Percentiles rank a stretch among this genome's conserved stretches.
These are phyloP conservation scores for Glycine soja DNA, from an alignment of 306 rosid genomes.

Conservation along the genomic window DNA sequence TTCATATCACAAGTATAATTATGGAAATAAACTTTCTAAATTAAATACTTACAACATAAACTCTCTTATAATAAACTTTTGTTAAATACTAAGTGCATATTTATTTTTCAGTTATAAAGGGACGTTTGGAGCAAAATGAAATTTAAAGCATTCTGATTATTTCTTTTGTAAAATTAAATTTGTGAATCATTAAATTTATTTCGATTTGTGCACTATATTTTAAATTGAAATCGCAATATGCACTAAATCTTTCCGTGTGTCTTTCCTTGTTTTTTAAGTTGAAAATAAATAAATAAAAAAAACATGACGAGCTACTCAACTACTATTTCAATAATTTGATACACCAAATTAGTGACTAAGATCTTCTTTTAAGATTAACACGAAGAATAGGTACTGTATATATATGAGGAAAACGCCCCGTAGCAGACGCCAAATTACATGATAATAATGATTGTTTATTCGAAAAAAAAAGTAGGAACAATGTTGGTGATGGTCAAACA, in stretches of 20 bases:
- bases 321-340: background rate
- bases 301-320: too few species aligned
- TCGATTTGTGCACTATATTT: too few species aligned
- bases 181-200: too few species aligned
- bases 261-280: background rate
- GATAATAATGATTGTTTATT: background rate
- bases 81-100: background rate
- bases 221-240: too few species aligned
- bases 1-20: background rate
- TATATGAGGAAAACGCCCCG: background rate
- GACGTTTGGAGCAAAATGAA: too few species aligned
- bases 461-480: background rate
- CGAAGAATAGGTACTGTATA: background rate
- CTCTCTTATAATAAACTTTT: background rate
- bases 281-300: background rate
- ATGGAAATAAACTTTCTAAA: background rate
- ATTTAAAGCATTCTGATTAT: too few species aligned
- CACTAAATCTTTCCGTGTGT: background rate
- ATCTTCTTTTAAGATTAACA: background rate
- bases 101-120: too few species aligned
- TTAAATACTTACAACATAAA: background rate
- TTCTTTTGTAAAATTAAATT: too few species aligned
- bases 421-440: background rate
- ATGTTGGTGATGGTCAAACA: background rate
- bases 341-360: background rate